Base-by-base conservation (phyloP, 2,329 filamentous ascomycete species). In the Elsinoe ampelina region DNA sequence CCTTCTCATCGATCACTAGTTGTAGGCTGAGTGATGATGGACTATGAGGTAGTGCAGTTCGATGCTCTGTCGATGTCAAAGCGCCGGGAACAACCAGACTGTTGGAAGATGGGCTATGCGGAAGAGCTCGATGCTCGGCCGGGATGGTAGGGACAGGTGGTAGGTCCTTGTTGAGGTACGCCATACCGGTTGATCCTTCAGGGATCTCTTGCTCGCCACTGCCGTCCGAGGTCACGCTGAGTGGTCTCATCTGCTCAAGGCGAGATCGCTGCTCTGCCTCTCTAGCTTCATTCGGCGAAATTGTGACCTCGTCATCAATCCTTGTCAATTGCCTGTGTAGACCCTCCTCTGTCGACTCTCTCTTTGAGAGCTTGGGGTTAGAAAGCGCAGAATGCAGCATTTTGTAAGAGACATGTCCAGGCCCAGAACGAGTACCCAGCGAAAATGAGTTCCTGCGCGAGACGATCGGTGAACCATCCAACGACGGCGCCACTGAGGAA, bases 1-100 rank as follows among this genome's bases (percentile, higher is more conserved):
- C 79, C 64, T 82, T 82, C 58, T 80, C 80, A 15, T 81, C 80
- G 22, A 84, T 74, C 30, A 85, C 75, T 2, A 75, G 75, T 55
- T 81, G 73, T 3, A 83, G 72, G 26, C 79, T 82, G 22, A 84
- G 71, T 20, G 38, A 42, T 6, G 58, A 57, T 12, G 48, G 34
- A n/a, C 48, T 52, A 2, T 36, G 26, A 15, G 48, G 48, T 39
- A 52, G 15, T 26, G 20, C 41, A 2, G 41, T 8, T 45, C 41
- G 41, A 45, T 45, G 20, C 15, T 17, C 41, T 13, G 26, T 30
- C 26, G 26, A 7, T 30, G 26, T 30, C 26, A 8, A 30, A 30
- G 26, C 26, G 26, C 26, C 26, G 8, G 26, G 26, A 5, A 7
- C 26, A 7, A 30, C 26, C 26, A 83, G 72, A 26, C 79, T 82